phyloP scores from a whole-genome alignment of 306 rosid genomes.

The Sicyos edulis region DNA sequence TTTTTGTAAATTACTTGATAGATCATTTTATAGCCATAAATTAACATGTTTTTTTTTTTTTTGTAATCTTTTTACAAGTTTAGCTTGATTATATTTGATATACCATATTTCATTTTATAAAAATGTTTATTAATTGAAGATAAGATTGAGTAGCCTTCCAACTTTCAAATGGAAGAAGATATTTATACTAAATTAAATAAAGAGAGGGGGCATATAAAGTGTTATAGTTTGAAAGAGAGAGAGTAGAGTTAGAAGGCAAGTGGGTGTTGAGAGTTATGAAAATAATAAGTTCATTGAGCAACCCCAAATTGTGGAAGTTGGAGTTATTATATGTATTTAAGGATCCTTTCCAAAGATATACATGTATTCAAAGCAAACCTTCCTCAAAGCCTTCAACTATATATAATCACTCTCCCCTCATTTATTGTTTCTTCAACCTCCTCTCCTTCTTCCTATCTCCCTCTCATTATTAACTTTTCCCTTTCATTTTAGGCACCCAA shows the following conservation, averaged over 20 bases:
- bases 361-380: constrained; percentile 20
- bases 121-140: too few species aligned
- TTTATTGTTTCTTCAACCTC: constrained; percentile 17
- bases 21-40: too few species aligned
- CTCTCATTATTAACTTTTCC: background rate
- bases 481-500: background rate
- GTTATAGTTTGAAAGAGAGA: too few species aligned
- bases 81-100: too few species aligned
- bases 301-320: constrained; percentile 22
- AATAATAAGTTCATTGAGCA: constrained; percentile 19
- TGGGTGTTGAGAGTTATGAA: constrained; percentile 22
- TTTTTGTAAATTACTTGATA: too few species aligned
- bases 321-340: constrained; percentile 14
- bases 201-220: too few species aligned
- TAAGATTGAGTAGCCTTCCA: too few species aligned
- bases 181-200: too few species aligned
- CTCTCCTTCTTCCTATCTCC: background rate
- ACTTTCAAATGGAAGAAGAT: too few species aligned
- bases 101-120: too few species aligned
- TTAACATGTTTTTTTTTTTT: too few species aligned
- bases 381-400: background rate
- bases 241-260: background rate
- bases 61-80: too few species aligned
- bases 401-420: background rate
- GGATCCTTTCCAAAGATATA: background rate